Percentiles rank a stretch among this genome's conserved stretches.
phyloP scores from a whole-genome alignment of 2,329 filamentous ascomycete genomes.

The Exserohilum rostratum region DNA sequence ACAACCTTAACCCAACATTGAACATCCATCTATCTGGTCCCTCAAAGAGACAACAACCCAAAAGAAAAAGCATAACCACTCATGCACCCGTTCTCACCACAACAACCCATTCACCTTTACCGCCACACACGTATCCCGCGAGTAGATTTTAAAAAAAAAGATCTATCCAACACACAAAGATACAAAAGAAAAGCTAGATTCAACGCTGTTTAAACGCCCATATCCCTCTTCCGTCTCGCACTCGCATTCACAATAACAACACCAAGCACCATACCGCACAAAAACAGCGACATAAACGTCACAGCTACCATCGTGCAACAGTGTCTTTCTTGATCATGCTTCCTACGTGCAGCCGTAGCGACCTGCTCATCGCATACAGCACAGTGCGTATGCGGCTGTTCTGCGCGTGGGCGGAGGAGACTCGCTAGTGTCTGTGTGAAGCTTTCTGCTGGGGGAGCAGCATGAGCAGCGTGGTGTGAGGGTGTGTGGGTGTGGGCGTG shows the following conservation, averaged over 20 bases:
- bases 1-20: not conserved
- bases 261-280: conserved; percentile 29
- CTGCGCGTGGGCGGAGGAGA: conserved; percentile 28
- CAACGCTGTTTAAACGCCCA: not conserved
- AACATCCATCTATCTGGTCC: too few relatives aligned
- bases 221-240: conserved; percentile 1
- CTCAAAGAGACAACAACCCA: not conserved
- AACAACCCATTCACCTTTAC: too few relatives aligned
- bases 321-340: conserved; percentile 23
- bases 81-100: too few relatives aligned
- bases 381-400: conserved; percentile 32
- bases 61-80: not conserved
- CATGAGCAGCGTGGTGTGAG: not conserved
- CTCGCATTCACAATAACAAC: conserved; percentile 16
- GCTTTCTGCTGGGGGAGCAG: conserved; percentile 16
- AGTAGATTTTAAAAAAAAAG: not conserved
- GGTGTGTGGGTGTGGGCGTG: conserved; percentile 19
- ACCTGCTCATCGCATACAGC: conserved; percentile 34
- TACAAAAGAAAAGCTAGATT: not conserved
- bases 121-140: too few relatives aligned
- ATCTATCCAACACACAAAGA: not conserved
- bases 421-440: conserved; percentile 33
- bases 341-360: conserved; percentile 23
- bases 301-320: conserved; percentile 35
- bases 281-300: conserved; percentile 23